Base-by-base conservation (phyloP, 129 eudicot genomes). In the Solidago caesia region DNA sequence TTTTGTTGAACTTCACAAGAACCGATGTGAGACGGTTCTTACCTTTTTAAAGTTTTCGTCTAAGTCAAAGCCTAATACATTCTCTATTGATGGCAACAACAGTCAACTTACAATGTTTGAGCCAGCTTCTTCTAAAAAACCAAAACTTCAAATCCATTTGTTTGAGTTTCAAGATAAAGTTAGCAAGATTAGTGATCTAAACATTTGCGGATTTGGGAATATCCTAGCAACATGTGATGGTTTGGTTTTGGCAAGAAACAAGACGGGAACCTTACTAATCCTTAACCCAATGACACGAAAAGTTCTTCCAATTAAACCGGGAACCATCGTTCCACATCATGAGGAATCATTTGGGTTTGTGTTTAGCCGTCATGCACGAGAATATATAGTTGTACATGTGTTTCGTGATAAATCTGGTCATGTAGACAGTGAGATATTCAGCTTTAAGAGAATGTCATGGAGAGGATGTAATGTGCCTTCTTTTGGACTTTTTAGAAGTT, bases 281-380 rank as follows among this genome's bases (percentile, higher is more conserved):
- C 53, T 81, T 65, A 81, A 81, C 69, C 85, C 85, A n/a, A 59
- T 74, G 43, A 81, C 85, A 42, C 77, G 85, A 15, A 81, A 81
- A 75, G 70, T 81, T 59, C 77, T 71, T 12, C 56, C 65, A 27
- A 41, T 81, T 43, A 77, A 77, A 81, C 59, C 68, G 11, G 82
- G 85, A 64, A 81, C 85, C 29, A 65, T 76, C 12, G 85, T 67
- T 57, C 74, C 51, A 27, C 44, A 7, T 6, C 58, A 25, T 7
- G 75, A 81, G 6, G 85, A 81, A 39, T 81, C 85, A 47, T 81
- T 71, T 4, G 85, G 82, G 74, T 81, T 81, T 71, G 78, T 81
- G 27, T 81, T 76, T 55, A 73, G 70, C 65, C 57, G 44, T 29
- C 46, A 42, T 42, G 15, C 64, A 9, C 78, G 8, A 44, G 81